phyloP scores from a whole-genome alignment of 306 rosid species.

The Benincasa hispida region DNA sequence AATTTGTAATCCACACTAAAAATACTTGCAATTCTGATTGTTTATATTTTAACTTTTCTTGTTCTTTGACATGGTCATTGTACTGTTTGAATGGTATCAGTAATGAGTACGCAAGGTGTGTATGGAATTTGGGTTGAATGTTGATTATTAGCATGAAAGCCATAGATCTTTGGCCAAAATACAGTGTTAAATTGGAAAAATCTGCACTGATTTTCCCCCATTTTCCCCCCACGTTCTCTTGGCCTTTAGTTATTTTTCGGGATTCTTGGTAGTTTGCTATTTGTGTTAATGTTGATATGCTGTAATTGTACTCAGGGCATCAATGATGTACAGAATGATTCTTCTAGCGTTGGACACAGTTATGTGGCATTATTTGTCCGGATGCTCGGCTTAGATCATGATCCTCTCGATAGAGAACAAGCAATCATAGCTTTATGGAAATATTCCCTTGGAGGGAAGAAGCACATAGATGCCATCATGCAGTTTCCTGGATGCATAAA shows the following conservation, averaged over 20 bases:
- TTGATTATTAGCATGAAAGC: not conserved
- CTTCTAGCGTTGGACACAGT: conserved; percentile 39
- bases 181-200: not conserved
- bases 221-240: not conserved
- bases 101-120: not conserved
- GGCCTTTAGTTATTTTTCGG: not conserved
- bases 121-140: not conserved
- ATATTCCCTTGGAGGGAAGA: conserved; percentile 83
- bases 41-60: not conserved
- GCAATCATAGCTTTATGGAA: conserved; percentile 72
- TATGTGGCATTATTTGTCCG: conserved; percentile 69
- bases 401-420: conserved; percentile 64
- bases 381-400: conserved; percentile 77
- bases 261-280: not conserved
- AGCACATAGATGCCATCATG: conserved; percentile 64
- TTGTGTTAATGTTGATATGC: conserved; percentile 5
- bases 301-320: conserved; percentile 28
- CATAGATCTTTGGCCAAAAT: not conserved
- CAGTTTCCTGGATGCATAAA: conserved; percentile 73
- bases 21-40: not conserved
- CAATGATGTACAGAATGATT: conserved; percentile 25
- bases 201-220: not conserved
- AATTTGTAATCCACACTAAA: not conserved
- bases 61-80: not conserved
- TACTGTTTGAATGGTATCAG: not conserved